These are phyloP conservation scores for Darksidea phi DNA, from an alignment of 495 filamentous ascomycete species.

Conservation along the genomic window DNA sequence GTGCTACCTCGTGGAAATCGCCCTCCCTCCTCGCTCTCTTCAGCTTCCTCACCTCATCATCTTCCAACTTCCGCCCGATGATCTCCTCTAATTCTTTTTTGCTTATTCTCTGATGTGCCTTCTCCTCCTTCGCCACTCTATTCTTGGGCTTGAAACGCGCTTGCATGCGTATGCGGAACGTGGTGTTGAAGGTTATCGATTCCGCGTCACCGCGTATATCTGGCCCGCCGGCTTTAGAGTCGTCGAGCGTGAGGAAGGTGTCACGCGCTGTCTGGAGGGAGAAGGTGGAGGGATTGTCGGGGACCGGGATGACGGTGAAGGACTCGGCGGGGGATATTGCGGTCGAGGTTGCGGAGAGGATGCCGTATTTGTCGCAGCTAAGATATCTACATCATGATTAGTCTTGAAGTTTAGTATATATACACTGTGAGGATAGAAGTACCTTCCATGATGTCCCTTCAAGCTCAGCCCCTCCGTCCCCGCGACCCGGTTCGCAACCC, in stretches of 20 bases:
- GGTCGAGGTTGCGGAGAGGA: conserved; percentile 70
- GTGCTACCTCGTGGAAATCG: conserved; percentile 82
- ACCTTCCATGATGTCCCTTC: conserved; percentile 81
- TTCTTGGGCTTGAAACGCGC: conserved; percentile 84
- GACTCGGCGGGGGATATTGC: conserved; percentile 81
- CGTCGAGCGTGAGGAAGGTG: conserved; percentile 43
- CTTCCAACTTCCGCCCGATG: conserved; percentile 72
- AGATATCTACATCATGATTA: conserved; percentile 57
- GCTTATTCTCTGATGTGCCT: conserved; percentile 78
- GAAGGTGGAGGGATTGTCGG: conserved; percentile 37
- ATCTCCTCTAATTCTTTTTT: conserved; percentile 81
- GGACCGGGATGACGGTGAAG: conserved; percentile 51
- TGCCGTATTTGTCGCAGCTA: conserved; percentile 76
- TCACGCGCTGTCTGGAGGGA: conserved; percentile 40
- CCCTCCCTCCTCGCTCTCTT: conserved; percentile 83
- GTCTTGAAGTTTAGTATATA: neutral
- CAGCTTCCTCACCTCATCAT: conserved; percentile 79
- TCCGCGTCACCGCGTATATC: conserved; percentile 71
- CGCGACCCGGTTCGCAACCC: conserved; percentile 81
- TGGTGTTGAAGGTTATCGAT: conserved; percentile 69
- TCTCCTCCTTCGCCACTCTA: conserved; percentile 73
- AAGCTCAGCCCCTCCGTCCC: conserved; percentile 80
- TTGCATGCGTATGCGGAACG: conserved; percentile 86
- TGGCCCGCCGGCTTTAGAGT: conserved; percentile 29
- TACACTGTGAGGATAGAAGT: neutral